Evolutionary conservation across 192 early-diverging fungal genomes (phyloP).

Genomic region (Coemansia sp.): DNA sequence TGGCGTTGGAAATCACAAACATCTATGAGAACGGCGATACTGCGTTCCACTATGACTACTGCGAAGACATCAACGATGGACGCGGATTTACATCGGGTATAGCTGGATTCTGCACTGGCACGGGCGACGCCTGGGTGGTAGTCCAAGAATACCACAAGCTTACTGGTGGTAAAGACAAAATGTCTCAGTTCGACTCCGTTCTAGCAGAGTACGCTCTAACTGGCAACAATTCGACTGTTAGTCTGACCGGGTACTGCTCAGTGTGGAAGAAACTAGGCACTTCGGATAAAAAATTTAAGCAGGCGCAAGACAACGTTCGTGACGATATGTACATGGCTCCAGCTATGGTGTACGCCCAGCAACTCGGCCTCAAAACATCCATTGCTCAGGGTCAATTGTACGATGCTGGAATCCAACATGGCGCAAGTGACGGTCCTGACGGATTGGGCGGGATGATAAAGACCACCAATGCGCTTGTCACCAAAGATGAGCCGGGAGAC

Average conservation of each 20-base stretch:
- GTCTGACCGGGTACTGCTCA: slow-evolving; percentile 51
- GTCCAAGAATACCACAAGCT: slow-evolving; percentile 47
- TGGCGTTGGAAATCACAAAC: slow-evolving; percentile 34
- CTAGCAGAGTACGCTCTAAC: slow-evolving; percentile 18
- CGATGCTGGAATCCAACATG: slow-evolving; percentile 54
- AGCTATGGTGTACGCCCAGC: slow-evolving; percentile 34
- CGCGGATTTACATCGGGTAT: slow-evolving; percentile 44
- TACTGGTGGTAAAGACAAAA: slow-evolving; percentile 22
- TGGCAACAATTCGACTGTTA: slow-evolving; percentile 29
- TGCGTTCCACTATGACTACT: slow-evolving; percentile 42
- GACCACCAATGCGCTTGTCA: slow-evolving; percentile 18
- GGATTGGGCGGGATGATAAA: slow-evolving; percentile 28
- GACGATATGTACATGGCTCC: slow-evolving; percentile 50
- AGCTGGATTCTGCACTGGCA: slow-evolving; percentile 51
- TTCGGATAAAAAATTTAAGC: slow-evolving; percentile 42
- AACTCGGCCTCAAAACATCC: slow-evolving; percentile 27
- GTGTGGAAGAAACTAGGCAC: slow-evolving; percentile 50
- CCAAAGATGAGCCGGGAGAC: slow-evolving; percentile 7
- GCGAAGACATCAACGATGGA: slow-evolving; percentile 39
- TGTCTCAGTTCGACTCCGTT: slow-evolving; percentile 4
- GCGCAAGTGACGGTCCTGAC: slow-evolving; percentile 22
- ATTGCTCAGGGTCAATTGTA: slow-evolving; percentile 53
- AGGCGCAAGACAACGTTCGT: slow-evolving; percentile 41
- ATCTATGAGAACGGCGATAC: slow-evolving; percentile 45
- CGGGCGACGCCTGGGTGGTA: slow-evolving; percentile 56